These are phyloP conservation scores for Xylaria sp. DNA, from an alignment of 2,329 filamentous ascomycete species.

Conservation along the genomic window DNA sequence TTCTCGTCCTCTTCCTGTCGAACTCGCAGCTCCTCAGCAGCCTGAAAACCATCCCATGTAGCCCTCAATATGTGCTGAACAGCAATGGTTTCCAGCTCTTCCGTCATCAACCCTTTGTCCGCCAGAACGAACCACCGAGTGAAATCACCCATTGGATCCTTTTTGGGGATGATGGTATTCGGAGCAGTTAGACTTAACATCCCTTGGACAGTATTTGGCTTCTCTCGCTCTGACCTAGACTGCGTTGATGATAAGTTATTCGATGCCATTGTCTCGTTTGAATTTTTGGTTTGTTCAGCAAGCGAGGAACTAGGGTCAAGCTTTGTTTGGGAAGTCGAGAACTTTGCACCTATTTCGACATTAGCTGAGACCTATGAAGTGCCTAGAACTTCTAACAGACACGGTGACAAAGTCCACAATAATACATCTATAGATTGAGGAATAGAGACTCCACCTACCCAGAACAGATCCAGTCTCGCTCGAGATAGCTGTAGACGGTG, in stretches of 20 bases:
- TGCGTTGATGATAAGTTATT: neutral
- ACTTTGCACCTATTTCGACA: slow-evolving; percentile 3
- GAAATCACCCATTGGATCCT: slow-evolving; percentile 60
- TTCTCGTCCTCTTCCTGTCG: slow-evolving; percentile 60
- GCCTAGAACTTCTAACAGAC: neutral
- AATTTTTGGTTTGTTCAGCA: neutral
- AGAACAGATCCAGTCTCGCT: neutral
- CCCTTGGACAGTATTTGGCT: neutral
- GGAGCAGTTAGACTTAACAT: neutral
- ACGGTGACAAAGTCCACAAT: neutral
- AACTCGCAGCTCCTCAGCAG: slow-evolving; percentile 55
- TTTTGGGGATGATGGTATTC: slow-evolving; percentile 33
- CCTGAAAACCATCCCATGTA: slow-evolving; percentile 55
- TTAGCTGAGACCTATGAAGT: slow-evolving; percentile 15
- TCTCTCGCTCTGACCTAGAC: neutral
- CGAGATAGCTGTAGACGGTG: neutral
- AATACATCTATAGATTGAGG: neutral
- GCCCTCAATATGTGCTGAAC: slow-evolving; percentile 57
- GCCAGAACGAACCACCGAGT: slow-evolving; percentile 65
- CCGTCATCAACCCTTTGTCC: slow-evolving; percentile 63
- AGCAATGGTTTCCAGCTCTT: slow-evolving; percentile 58
- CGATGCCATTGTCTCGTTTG: neutral
- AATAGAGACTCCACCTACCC: slow-evolving; percentile 23
- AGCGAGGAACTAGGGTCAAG: neutral
- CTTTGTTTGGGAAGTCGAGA: neutral